Percentiles rank a stretch among this genome's conserved stretches.
These are phyloP conservation scores for Paraconiothyrium brasiliense DNA, from an alignment of 2,329 filamentous ascomycete genomes.

Conservation along the genomic window DNA sequence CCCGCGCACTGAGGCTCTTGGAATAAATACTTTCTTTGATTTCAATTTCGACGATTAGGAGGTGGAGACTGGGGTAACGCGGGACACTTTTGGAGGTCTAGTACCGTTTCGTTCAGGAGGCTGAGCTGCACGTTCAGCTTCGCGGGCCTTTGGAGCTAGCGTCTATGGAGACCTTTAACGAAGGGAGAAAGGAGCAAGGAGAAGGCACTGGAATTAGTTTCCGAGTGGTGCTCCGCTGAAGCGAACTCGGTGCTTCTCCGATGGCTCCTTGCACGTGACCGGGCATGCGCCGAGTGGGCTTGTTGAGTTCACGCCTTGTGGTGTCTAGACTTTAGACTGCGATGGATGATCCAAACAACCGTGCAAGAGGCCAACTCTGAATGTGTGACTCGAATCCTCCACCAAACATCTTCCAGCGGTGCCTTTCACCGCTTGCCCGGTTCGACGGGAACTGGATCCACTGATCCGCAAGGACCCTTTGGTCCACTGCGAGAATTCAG, in stretches of 20 bases:
- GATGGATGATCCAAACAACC: too few species aligned
- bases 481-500: conserved; percentile 4
- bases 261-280: neutral
- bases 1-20: too few species aligned
- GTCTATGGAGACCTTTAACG: neutral
- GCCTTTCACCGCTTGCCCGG: conserved; percentile 4
- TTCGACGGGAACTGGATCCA: conserved; percentile 5
- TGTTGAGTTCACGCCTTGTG: too few species aligned
- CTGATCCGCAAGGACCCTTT: conserved; percentile 6
- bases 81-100: neutral
- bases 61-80: too few species aligned
- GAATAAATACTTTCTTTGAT: too few species aligned
- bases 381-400: neutral
- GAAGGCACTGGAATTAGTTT: neutral
- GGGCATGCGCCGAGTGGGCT: too few species aligned
- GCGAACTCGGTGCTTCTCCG: neutral
- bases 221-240: neutral
- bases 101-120: neutral
- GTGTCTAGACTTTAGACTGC: neutral
- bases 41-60: too few species aligned
- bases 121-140: neutral
- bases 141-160: neutral
- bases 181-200: too few species aligned
- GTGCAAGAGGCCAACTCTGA: neutral
- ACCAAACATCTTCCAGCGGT: neutral